A percentile compares a stretch with the other conserved stretches of the same genome.
Evolutionary conservation across 352 stramenopile genomes (phyloP).

Genomic region (Globisporangium okanoganense): DNA sequence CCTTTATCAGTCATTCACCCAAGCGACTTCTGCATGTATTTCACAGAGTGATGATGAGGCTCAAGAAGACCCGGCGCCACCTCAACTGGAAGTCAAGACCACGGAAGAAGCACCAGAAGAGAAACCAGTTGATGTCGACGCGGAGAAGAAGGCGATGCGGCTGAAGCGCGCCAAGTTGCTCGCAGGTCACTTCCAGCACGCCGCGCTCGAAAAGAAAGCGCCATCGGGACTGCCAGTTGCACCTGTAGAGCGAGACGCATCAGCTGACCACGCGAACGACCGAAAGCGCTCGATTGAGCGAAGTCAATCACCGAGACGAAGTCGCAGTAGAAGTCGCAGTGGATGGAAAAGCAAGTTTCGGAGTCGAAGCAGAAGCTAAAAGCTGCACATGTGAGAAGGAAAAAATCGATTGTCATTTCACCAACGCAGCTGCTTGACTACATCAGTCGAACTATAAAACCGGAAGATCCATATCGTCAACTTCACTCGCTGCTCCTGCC

Average conservation of each 20-base stretch:
- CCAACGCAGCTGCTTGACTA: not conserved
- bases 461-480: not conserved
- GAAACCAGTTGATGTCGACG: not conserved
- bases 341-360: not conserved
- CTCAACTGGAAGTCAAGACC: not conserved
- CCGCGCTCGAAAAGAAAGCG: slow-evolving; percentile 1
- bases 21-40: slow-evolving; percentile 1
- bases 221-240: not conserved
- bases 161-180: slow-evolving; percentile 19
- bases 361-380: slow-evolving; percentile 3
- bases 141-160: slow-evolving; percentile 16
- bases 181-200: slow-evolving; percentile 17
- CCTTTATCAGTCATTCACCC: not conserved
- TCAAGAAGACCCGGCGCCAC: not conserved
- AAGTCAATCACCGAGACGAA: not conserved
- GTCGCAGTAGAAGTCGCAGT: slow-evolving; percentile 8
- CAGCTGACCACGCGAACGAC: not conserved
- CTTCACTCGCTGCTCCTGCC: not conserved
- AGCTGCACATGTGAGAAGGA: not conserved
- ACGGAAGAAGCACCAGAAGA: not conserved
- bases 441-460: not conserved
- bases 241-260: not conserved
- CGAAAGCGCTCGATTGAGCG: not conserved
- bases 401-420: not conserved
- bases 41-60: slow-evolving; percentile 22